Conservation (phyloP, 306 rosid genomes). For the Vigna reflexopilosa region DNA sequence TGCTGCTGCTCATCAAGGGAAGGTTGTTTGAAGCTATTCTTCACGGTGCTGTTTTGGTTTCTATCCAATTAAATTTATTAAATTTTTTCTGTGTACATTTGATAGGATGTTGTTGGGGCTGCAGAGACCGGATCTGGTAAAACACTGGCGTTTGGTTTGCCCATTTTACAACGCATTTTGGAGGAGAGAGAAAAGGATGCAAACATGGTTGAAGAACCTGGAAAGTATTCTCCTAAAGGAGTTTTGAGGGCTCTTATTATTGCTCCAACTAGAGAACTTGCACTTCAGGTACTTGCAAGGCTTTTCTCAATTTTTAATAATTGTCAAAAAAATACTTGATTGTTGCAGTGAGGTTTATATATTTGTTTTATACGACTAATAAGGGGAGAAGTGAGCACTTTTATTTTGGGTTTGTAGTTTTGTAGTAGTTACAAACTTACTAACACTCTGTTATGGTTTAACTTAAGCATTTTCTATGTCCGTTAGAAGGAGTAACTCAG, state of each 20-base stretch:
- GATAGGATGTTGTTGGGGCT: conserved; percentile 97
- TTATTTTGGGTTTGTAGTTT: conserved; percentile 4
- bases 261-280: conserved; percentile 96
- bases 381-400: conserved; percentile 20
- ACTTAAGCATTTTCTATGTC: conserved; percentile 5
- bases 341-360: conserved; percentile 1
- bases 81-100: conserved; percentile 38
- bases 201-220: conserved; percentile 57
- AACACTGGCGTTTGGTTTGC: conserved; percentile 97
- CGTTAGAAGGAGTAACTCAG: not conserved
- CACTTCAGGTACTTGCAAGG: conserved; percentile 76
- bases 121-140: conserved; percentile 98
- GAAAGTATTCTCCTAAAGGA: conserved; percentile 58
- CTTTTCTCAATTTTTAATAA: conserved; percentile 16
- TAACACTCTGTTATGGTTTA: conserved; percentile 12
- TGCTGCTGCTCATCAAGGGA: conserved; percentile 97
- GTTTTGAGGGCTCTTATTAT: conserved; percentile 84
- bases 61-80: conserved; percentile 25
- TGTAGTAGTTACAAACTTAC: conserved; percentile 1
- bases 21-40: conserved; percentile 66
- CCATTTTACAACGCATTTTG: conserved; percentile 90
- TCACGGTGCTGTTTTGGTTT: conserved; percentile 11
- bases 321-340: conserved; percentile 28
- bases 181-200: conserved; percentile 84
- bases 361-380: conserved; percentile 15